Base-by-base conservation (phyloP, 2,329 filamentous ascomycete genomes). In the Aspergillus sp. region DNA sequence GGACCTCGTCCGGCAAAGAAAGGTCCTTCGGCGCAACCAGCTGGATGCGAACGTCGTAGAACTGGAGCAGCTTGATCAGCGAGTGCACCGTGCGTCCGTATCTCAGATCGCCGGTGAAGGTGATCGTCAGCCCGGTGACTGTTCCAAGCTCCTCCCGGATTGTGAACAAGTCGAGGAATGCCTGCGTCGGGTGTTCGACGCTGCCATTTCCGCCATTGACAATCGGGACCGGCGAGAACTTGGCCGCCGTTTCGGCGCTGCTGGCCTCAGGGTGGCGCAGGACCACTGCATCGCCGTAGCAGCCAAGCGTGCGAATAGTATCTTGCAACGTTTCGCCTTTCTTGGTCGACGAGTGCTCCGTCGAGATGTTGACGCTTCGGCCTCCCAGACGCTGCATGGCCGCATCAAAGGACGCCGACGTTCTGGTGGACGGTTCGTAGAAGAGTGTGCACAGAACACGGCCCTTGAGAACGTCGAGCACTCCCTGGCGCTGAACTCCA, bases 351-450 rank as follows among this genome's bases (percentile, higher is more conserved):
- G 89, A 95, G 47, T 84, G 77, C 4, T 79, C 74, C 2, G 89
- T 93, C 25, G 86, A 71, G 53, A 96, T 80, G 32, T 80, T 72
- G 33, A 98, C 74, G 3, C 82, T 89, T 30, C 86, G 76, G 29
- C 91, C 91, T 47, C 91, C 91, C 4, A 98, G 80, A 32, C 93
- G 82, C 70, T 98, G 93, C 91, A 98, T 98, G 26, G 91, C 91
- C 35, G 89, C 84, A 55, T 98, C 91, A 51, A 98, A 98, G 3
- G 91, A 98, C 24, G 84, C 78, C 8, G 89, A 95, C 4, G 91
- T 98, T 34, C 91, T 77, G 2, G 91, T 98, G 1, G 89, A 96
- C 2, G 91, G 91, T 70, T 98, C 91, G 62, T 88, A 98, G 74
- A 98, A 98, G 67, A 98, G 78, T 2, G 85, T 91, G 64, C 82